A percentile compares a stretch with the other conserved stretches of the same genome.
Evolutionary conservation across 2,329 filamentous ascomycete species (phyloP).

Genomic region (Talaromyces sp.): DNA sequence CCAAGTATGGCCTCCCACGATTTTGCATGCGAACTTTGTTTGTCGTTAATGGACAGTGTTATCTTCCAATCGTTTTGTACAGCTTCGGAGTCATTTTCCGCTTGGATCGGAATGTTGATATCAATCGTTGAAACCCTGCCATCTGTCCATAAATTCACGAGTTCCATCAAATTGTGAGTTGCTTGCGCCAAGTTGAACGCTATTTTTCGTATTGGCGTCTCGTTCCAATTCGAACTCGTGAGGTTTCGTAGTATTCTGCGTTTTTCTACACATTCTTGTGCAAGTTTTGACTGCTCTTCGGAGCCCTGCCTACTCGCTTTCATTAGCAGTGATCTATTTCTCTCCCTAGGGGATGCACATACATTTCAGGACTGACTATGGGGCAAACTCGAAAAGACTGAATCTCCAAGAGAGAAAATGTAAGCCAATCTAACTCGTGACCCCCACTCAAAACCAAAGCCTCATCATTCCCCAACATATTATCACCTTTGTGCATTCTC

Average conservation of each 20-base stretch:
- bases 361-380: not conserved
- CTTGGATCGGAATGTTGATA: constrained; percentile 1
- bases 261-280: not conserved
- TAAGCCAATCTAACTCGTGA: constrained; percentile 30
- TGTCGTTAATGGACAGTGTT: not conserved
- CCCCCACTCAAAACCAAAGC: constrained; percentile 18
- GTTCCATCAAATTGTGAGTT: not conserved
- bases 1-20: not conserved
- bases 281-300: not conserved
- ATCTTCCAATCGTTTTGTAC: not conserved
- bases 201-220: not conserved
- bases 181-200: constrained; percentile 1
- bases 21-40: not conserved
- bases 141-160: not conserved
- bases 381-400: constrained; percentile 18
- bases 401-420: constrained; percentile 22
- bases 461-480: constrained; percentile 16
- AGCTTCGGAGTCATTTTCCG: not conserved
- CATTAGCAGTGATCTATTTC: not conserved
- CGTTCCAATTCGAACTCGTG: constrained; percentile 3
- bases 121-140: not conserved
- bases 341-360: not conserved
- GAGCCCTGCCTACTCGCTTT: not conserved
- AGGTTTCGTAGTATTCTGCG: constrained; percentile 1
- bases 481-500: constrained; percentile 25